phyloP scores from a whole-genome alignment of 2,329 filamentous ascomycete genomes.

The Rhynchosporium secalis region DNA sequence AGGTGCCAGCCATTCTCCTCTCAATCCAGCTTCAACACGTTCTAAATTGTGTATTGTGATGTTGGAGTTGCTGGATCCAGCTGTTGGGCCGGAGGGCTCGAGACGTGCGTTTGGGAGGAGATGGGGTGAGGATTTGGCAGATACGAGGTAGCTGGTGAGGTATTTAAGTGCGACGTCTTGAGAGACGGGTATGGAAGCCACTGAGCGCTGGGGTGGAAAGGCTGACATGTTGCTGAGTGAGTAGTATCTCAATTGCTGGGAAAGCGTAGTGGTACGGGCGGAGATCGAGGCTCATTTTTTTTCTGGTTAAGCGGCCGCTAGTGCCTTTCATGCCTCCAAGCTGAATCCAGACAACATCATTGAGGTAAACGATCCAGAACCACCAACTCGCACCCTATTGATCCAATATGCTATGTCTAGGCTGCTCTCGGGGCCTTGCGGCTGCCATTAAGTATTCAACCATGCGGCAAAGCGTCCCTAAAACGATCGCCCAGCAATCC shows the following conservation, averaged over 20 bases:
- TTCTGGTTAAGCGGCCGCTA: conserved; percentile 27
- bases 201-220: conserved; percentile 37
- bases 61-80: conserved; percentile 36
- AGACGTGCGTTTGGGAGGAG: conserved; percentile 41
- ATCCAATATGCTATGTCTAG: conserved; percentile 37
- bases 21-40: conserved; percentile 52
- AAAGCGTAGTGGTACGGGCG: too few species aligned
- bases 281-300: neutral
- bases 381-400: conserved; percentile 9
- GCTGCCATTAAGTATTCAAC: conserved; percentile 22
- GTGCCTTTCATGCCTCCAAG: conserved; percentile 16
- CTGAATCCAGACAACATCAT: conserved; percentile 4
- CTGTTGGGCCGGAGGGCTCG: conserved; percentile 37
- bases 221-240: conserved; percentile 33
- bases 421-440: conserved; percentile 32
- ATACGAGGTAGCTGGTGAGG: conserved; percentile 37
- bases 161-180: conserved; percentile 36
- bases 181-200: conserved; percentile 33
- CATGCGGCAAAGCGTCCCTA: conserved; percentile 18
- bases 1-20: conserved; percentile 50
- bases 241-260: conserved; percentile 6
- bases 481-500: conserved; percentile 18
- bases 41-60: conserved; percentile 54
- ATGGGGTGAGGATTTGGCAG: conserved; percentile 31
- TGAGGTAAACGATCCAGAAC: neutral